A percentile compares a stretch with the other conserved stretches of the same genome.
phyloP scores from a whole-genome alignment of 2,329 filamentous ascomycete species.

The Cryphonectria parasitica region DNA sequence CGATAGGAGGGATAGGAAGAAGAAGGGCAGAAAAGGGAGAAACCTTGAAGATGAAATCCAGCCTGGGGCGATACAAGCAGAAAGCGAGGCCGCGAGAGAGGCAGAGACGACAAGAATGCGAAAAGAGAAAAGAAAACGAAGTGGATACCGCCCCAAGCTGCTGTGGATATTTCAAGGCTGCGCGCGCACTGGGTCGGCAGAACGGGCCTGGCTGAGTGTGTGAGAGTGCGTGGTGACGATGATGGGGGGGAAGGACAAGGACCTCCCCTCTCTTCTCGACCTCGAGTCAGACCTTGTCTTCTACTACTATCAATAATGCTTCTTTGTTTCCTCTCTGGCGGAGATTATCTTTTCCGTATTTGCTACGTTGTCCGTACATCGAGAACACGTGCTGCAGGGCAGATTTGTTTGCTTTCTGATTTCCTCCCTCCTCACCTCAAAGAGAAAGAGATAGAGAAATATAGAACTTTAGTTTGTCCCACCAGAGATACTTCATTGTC shows the following conservation, averaged over 20 bases:
- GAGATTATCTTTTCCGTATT: background rate
- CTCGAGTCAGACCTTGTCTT: background rate
- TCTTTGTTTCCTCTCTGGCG: background rate
- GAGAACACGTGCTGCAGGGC: no score
- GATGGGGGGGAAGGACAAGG: background rate
- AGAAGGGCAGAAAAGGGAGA: background rate
- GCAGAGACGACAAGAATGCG: background rate
- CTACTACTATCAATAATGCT: background rate
- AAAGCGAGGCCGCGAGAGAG: constrained; percentile 1
- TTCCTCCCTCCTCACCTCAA: no score
- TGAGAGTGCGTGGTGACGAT: background rate
- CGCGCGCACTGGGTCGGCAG: background rate
- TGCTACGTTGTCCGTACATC: background rate
- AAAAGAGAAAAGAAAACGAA: background rate
- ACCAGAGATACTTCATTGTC: no score
- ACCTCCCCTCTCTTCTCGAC: background rate
- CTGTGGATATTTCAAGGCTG: constrained; percentile 1
- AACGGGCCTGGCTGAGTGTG: background rate
- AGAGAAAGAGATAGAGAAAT: no score
- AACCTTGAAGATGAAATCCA: no score
- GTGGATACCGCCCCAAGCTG: background rate
- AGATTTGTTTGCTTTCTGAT: no score
- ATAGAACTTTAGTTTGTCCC: no score
- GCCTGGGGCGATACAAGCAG: background rate
- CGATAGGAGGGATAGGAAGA: background rate